A percentile compares a stretch with the other conserved stretches of the same genome.
These are phyloP conservation scores for Penicillium paxilli DNA, from an alignment of 495 filamentous ascomycete species.

Conservation along the genomic window DNA sequence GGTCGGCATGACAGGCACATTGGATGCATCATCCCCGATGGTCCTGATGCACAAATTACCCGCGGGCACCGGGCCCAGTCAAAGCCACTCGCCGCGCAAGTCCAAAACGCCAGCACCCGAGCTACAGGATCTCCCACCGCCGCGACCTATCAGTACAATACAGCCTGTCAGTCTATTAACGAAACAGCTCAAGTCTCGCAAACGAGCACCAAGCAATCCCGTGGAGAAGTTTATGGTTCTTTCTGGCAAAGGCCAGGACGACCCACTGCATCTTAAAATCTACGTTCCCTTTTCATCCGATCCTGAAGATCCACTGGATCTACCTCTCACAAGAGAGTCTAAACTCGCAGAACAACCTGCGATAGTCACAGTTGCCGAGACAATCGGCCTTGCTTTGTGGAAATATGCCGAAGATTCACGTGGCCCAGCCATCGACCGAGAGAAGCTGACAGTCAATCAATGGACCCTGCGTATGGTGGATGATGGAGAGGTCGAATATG, in stretches of 20 bases:
- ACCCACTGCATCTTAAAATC: slow-evolving; percentile 81
- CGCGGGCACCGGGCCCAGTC: slow-evolving; percentile 33
- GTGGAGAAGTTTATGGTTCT: slow-evolving; percentile 84
- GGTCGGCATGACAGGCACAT: slow-evolving; percentile 43
- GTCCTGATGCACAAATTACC: slow-evolving; percentile 46
- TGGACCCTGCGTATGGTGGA: slow-evolving; percentile 96
- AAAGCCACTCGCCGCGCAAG: slow-evolving; percentile 58
- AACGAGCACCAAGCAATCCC: slow-evolving; percentile 75
- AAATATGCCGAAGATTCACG: slow-evolving; percentile 80
- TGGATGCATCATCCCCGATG: slow-evolving; percentile 47
- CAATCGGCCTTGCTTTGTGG: slow-evolving; percentile 88
- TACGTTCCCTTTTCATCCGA: slow-evolving; percentile 80
- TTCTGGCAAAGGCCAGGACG: slow-evolving; percentile 79
- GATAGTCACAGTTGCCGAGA: slow-evolving; percentile 79
- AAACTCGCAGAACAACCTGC: slow-evolving; percentile 66
- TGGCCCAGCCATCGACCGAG: slow-evolving; percentile 65
- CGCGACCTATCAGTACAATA: slow-evolving; percentile 83
- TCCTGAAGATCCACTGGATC: slow-evolving; percentile 69
- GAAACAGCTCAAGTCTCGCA: slow-evolving; percentile 72
- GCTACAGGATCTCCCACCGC: slow-evolving; percentile 79
- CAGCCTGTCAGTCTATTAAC: slow-evolving; percentile 76
- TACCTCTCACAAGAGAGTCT: slow-evolving; percentile 74
- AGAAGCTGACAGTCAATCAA: slow-evolving; percentile 80
- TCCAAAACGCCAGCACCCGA: slow-evolving; percentile 56
- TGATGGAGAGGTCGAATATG: slow-evolving; percentile 91